Evolutionary conservation across 2,329 filamentous ascomycete species (phyloP).

Genomic region (Cercospora sp.): DNA sequence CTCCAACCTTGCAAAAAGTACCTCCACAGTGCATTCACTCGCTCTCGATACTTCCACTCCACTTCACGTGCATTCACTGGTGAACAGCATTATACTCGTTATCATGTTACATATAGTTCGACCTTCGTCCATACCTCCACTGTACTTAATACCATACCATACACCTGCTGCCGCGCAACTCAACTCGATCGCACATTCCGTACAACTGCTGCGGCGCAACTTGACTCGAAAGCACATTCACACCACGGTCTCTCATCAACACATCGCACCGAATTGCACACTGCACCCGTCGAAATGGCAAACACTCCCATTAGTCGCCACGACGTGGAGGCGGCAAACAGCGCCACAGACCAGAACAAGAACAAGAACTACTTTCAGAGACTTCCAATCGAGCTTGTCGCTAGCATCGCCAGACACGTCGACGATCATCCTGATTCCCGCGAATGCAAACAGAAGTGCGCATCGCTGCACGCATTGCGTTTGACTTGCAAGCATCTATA

Average conservation of each 20-base stretch:
- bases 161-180: background rate
- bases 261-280: background rate
- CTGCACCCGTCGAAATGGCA: background rate
- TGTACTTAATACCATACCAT: background rate
- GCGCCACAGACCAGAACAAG: background rate
- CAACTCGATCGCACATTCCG: background rate
- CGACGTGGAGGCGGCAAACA: background rate
- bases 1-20: background rate
- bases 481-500: background rate
- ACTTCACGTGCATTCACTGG: background rate
- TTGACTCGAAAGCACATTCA: background rate
- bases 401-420: background rate
- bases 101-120: background rate
- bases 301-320: background rate
- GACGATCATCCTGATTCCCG: background rate
- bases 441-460: background rate
- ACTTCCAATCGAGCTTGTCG: background rate
- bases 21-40: background rate
- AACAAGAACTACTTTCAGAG: background rate
- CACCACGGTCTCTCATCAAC: background rate
- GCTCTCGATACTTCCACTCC: background rate
- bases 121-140: background rate
- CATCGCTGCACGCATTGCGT: background rate
- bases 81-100: background rate
- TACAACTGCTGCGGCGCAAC: background rate